Base-by-base conservation (phyloP, 768 basidiomycete species). In the Boletus vermiculosoides region DNA sequence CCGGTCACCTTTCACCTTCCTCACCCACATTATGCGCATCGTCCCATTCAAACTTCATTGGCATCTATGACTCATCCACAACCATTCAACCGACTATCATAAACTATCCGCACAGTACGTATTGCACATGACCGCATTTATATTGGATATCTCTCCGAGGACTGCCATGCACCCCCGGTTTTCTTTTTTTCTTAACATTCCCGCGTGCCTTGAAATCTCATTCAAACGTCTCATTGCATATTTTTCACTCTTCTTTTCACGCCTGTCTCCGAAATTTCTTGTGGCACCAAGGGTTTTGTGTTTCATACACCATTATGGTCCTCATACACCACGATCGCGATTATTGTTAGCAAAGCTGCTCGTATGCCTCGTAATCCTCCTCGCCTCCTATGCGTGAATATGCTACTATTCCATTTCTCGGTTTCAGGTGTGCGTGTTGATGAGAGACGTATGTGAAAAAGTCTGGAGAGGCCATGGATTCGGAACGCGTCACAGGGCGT, bases 61-160 rank as follows among this genome's bases (percentile, higher is more conserved):
- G 63, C 69, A 69, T 71, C 60, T 69, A 69, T 70, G 66, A 58
- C 53, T 56, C 52, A 57, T 64, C n/a, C 56, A 54, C 52, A 56
- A 25, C 34, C 58, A 64, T 56, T 37, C 50, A 57, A 28, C 25
- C 40, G 41, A 62, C 41, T 58, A 69, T 58, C 52, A 61, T 67
- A 70, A 59, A 65, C 61, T 57, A 64, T 53, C 54, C 47, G 51
- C 62, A 65, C 66, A 50, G 63, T 66, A 71, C 65, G 56, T 61
- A 69, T 49, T 64, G 68, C 61, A 69, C 65, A 71, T 67, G 69
- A 60, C 50, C 31, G 55, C 55, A 71, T 65, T 69, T 69, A 69
- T 69, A 69, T 63, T 52, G 40, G 57, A 64, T 60, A 58, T 59
- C 30, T 50, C n/a, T 41, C 48, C 52, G 61, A 57, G 60, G 59